Evolutionary conservation across 495 filamentous ascomycete genomes (phyloP).

Genomic region (Penicillium lagena): DNA sequence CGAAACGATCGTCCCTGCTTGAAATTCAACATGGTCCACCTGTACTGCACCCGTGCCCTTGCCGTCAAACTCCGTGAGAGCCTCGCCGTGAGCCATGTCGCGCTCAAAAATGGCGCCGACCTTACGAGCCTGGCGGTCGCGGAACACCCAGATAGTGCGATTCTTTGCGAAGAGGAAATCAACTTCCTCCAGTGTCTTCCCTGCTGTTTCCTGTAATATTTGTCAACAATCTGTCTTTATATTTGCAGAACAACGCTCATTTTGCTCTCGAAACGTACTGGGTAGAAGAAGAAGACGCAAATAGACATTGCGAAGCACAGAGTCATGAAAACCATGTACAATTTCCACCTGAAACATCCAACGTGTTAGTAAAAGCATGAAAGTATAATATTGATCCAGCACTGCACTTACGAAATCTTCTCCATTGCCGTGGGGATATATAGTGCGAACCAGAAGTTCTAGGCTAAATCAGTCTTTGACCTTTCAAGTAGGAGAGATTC

Average conservation of each 20-base stretch:
- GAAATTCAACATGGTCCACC: conserved; percentile 5
- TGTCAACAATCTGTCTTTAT: background rate
- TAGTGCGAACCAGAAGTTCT: conserved; percentile 23
- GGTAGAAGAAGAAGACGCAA: conserved; percentile 14
- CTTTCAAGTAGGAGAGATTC: background rate
- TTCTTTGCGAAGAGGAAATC: conserved; percentile 20
- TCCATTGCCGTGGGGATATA: conserved; percentile 21
- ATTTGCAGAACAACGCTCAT: background rate
- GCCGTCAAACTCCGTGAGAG: conserved; percentile 23
- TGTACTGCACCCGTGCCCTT: background rate
- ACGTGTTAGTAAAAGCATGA: background rate
- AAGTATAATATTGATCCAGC: background rate
- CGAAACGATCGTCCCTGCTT: too few species aligned
- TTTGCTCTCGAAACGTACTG: conserved; percentile 2
- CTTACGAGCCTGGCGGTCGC: conserved; percentile 12
- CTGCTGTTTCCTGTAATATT: conserved; percentile 10
- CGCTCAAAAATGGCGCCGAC: conserved; percentile 25
- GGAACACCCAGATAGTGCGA: conserved; percentile 17
- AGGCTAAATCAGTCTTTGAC: background rate
- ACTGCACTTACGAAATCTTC: conserved; percentile 15
- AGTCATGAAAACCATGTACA: conserved; percentile 20
- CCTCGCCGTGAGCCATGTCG: conserved; percentile 24
- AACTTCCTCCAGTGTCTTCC: conserved; percentile 18
- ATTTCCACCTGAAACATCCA: conserved; percentile 6
- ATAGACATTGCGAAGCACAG: conserved; percentile 11